Percentiles rank a stretch among this genome's conserved stretches.
These are phyloP conservation scores for Neurospora intermedia DNA, from an alignment of 495 filamentous ascomycete species.

Conservation along the genomic window DNA sequence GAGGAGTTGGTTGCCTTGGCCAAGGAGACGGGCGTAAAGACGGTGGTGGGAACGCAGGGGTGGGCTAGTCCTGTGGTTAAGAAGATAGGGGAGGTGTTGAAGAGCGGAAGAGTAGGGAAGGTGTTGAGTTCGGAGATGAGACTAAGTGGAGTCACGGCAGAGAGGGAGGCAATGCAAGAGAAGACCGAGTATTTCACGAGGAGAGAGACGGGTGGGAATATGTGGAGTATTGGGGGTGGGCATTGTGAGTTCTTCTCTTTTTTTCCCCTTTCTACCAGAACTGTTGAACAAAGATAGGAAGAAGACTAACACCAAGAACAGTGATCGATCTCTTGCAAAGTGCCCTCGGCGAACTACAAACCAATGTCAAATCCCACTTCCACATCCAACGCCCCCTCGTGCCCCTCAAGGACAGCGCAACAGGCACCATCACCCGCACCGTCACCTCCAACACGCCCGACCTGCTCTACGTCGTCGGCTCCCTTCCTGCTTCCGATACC, in stretches of 20 bases:
- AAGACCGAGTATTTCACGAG: conserved; percentile 34
- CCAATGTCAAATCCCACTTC: conserved; percentile 22
- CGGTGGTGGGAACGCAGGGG: conserved; percentile 44
- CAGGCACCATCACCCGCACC: conserved; percentile 18
- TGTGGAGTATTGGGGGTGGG: conserved; percentile 41
- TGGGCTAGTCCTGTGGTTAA: conserved; percentile 29
- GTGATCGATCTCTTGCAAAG: conserved; percentile 30
- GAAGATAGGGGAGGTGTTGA: conserved; percentile 38
- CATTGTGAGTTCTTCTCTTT: conserved; percentile 29
- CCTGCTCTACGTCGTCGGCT: conserved; percentile 37
- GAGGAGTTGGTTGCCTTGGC: conserved; percentile 33
- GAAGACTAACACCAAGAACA: neutral
- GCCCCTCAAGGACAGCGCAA: conserved; percentile 19
- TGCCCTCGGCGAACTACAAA: conserved; percentile 36
- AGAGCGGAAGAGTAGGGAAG: conserved; percentile 38
- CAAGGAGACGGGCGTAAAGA: conserved; percentile 28
- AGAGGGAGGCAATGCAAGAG: conserved; percentile 20
- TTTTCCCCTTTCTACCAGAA: neutral
- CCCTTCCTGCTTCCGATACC: conserved; percentile 24
- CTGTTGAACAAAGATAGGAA: no score
- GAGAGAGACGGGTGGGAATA: conserved; percentile 37
- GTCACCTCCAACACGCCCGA: conserved; percentile 31
- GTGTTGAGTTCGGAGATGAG: conserved; percentile 42
- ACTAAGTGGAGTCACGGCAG: conserved; percentile 26
- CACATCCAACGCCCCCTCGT: conserved; percentile 36